A percentile compares a stretch with the other conserved stretches of the same genome.
These are phyloP conservation scores for Saccharomycopsis sp. DNA, from an alignment of 805 yeast species.

Conservation along the genomic window DNA sequence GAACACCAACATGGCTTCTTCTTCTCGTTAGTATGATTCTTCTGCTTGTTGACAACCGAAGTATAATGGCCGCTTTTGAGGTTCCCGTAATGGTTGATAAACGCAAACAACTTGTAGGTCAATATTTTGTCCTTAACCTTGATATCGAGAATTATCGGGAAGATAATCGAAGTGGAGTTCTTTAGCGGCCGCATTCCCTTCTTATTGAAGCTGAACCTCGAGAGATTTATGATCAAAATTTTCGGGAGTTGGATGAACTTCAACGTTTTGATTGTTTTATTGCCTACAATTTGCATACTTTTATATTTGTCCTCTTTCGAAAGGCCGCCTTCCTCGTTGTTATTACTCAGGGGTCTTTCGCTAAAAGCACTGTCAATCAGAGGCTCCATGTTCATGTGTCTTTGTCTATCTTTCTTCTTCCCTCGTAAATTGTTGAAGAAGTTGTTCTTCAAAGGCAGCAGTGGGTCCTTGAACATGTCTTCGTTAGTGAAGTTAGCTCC, in stretches of 20 bases:
- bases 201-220: constrained; percentile 58
- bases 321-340: constrained; percentile 2
- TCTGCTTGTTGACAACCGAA: constrained; percentile 47
- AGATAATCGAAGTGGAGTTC: constrained; percentile 44
- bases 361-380: background rate
- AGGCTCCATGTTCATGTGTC: background rate
- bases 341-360: constrained; percentile 7
- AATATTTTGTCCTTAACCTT: constrained; percentile 32
- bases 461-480: constrained; percentile 1
- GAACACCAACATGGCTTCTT: constrained; percentile 54
- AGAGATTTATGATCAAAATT: constrained; percentile 73
- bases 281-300: constrained; percentile 19
- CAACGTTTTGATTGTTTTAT: constrained; percentile 56
- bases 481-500: background rate
- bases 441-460: constrained; percentile 1
- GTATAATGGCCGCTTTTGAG: constrained; percentile 75
- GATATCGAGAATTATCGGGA: constrained; percentile 49
- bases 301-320: constrained; percentile 7
- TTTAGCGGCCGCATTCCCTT: constrained; percentile 38
- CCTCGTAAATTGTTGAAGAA: constrained; percentile 4
- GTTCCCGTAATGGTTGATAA: constrained; percentile 67
- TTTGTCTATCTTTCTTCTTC: constrained; percentile 8
- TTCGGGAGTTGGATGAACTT: constrained; percentile 75
- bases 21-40: constrained; percentile 21
- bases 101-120: constrained; percentile 50